Evolutionary conservation across 2,329 filamentous ascomycete species (phyloP).

Genomic region (Teratosphaeria epicoccoides): DNA sequence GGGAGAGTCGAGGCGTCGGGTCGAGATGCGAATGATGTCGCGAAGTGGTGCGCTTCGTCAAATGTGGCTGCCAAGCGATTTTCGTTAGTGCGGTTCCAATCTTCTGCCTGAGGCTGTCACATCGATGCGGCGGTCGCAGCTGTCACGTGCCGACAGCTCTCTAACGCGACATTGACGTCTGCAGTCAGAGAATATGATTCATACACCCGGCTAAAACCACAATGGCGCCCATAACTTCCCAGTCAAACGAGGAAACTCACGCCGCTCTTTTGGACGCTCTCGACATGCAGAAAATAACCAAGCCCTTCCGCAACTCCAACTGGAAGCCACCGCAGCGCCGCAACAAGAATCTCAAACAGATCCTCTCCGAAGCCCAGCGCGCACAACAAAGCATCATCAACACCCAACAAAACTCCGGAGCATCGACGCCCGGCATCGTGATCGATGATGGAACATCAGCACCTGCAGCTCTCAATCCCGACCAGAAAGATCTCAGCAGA

Average conservation of each 20-base stretch:
- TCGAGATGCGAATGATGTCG: slow-evolving; percentile 2
- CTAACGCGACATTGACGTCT: neutral
- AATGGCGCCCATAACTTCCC: neutral
- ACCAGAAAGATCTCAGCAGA: slow-evolving; percentile 75
- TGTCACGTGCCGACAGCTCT: neutral
- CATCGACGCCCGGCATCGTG: slow-evolving; percentile 49
- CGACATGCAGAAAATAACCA: slow-evolving; percentile 76
- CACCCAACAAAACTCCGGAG: slow-evolving; percentile 65
- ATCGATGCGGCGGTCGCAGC: neutral
- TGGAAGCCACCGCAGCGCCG: slow-evolving; percentile 92
- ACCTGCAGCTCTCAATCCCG: slow-evolving; percentile 59
- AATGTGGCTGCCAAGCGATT: neutral
- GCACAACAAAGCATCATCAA: slow-evolving; percentile 82
- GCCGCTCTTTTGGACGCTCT: slow-evolving; percentile 79
- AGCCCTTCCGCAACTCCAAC: slow-evolving; percentile 77
- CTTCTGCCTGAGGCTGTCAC: neutral
- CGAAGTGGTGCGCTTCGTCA: slow-evolving; percentile 1
- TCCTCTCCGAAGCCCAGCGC: slow-evolving; percentile 77
- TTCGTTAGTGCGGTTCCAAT: neutral
- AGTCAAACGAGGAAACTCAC: slow-evolving; percentile 50
- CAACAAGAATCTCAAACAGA: slow-evolving; percentile 98
- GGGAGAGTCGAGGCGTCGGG: slow-evolving; percentile 1
- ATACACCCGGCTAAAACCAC: neutral
- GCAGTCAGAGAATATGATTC: neutral
- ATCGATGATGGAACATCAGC: slow-evolving; percentile 24